Conservation (phyloP, 2,329 filamentous ascomycete genomes). For the Cylindrodendrum hubeiense region DNA sequence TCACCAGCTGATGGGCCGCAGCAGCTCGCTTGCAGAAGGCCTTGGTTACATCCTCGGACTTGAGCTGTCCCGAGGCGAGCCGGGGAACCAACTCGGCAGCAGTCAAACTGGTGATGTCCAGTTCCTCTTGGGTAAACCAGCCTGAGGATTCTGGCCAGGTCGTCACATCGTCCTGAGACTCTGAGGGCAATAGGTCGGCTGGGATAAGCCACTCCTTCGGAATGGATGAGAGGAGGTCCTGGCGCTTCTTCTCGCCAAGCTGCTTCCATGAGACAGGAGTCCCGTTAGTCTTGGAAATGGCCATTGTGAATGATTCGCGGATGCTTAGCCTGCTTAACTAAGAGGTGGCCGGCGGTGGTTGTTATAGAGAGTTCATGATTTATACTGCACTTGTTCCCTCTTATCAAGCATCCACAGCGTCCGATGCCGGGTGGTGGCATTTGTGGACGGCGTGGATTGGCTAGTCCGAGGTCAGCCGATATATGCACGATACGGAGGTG, state of each 20-base stretch:
- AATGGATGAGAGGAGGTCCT: constrained; percentile 56
- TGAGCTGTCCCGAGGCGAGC: constrained; percentile 52
- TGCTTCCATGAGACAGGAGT: constrained; percentile 31
- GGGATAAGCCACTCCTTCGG: constrained; percentile 71
- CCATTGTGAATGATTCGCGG: neutral
- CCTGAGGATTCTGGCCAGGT: constrained; percentile 67
- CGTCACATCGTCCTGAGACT: constrained; percentile 63
- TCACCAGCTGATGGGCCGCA: constrained; percentile 64
- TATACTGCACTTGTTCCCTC: neutral
- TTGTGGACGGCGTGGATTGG: neutral
- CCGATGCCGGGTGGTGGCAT: neutral
- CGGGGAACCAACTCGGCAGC: constrained; percentile 50
- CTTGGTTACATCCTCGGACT: constrained; percentile 54
- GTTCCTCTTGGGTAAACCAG: constrained; percentile 66
- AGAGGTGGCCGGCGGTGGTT: neutral
- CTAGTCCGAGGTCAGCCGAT: neutral
- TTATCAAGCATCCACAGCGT: neutral
- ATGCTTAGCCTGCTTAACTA: neutral
- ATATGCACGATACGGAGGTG: neutral
- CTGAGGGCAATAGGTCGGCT: constrained; percentile 63
- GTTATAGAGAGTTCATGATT: neutral
- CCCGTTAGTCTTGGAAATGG: constrained; percentile 15
- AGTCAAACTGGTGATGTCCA: constrained; percentile 61
- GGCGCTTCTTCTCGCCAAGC: constrained; percentile 31
- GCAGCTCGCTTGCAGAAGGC: constrained; percentile 69